Base-by-base conservation (phyloP, 768 basidiomycete species). In the Hypsizygus marmoreus region DNA sequence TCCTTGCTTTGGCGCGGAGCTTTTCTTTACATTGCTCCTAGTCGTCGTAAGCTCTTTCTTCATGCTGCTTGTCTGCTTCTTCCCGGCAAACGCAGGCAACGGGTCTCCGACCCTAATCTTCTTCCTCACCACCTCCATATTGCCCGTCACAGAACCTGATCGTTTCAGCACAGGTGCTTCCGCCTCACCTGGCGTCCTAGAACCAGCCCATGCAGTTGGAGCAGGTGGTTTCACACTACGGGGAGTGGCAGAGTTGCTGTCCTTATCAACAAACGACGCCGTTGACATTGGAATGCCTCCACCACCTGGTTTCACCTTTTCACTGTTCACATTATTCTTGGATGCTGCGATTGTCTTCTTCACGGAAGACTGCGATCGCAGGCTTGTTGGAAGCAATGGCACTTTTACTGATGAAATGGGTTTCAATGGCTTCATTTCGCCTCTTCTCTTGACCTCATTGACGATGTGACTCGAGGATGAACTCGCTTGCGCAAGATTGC, bases 331-430 rank as follows among this genome's bases (percentile, higher is more conserved):
- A 34, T 34, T 4, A 35, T 31, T 12, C 25, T 30, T 42, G 43
- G 22, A 29, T 13, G 29, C 45, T 6, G 44, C 22, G 25, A 41
- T 47, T 26, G 24, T 16, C 26, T 45, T 47, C 23, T 38, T 41
- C 28, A 23, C 30, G 14, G 46, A 31, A 22, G 51, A 45, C 31
- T 54, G 41, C 17, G 46, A 16, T 12, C 49, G 39, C 39, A 53
- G 32, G 30, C 25, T 52, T 41, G 6, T 24, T 13, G 58, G 49
- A 20, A 65, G 54, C n/a, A 52, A 13, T 9, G 62, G 64, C 22
- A 65, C 42, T 38, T 63, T 57, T n/a, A 65, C 51, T 2, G 59
- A 44, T 12, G 61, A 64, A 12, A 66, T 61, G 2, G 58, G 62
- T 34, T 49, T 60, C 35, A 63, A 32, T 7, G 50, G 48, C 35